A percentile compares a stretch with the other conserved stretches of the same genome.
Evolutionary conservation across 768 basidiomycete genomes (phyloP).

Genomic region (Lentinula sp.): DNA sequence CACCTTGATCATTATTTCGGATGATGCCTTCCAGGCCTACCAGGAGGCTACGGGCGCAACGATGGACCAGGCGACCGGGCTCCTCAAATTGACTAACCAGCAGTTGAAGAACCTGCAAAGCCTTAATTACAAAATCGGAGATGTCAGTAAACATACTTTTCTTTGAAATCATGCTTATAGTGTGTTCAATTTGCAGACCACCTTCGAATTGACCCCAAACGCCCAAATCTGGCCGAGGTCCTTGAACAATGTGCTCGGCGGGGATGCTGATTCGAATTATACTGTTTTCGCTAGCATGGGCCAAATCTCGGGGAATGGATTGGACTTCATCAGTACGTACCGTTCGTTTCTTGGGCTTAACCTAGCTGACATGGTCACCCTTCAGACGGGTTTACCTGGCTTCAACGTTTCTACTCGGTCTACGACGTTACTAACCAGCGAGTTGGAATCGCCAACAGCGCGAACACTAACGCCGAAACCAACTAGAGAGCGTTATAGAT

Average conservation of each 20-base stretch:
- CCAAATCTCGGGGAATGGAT: slow-evolving; percentile 22
- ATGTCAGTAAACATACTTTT: slow-evolving; percentile 20
- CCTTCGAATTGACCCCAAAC: slow-evolving; percentile 35
- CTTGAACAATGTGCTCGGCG: slow-evolving; percentile 27
- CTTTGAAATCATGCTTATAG: neutral
- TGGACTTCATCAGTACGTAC: slow-evolving; percentile 41
- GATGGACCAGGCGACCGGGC: slow-evolving; percentile 21
- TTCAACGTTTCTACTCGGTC: slow-evolving; percentile 62
- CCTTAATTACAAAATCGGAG: slow-evolving; percentile 49
- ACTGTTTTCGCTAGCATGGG: slow-evolving; percentile 34
- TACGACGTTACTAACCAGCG: slow-evolving; percentile 51
- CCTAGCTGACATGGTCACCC: neutral
- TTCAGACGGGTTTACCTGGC: slow-evolving; percentile 39
- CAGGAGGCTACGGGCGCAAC: slow-evolving; percentile 31
- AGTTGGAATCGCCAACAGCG: slow-evolving; percentile 51
- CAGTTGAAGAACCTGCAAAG: slow-evolving; percentile 49
- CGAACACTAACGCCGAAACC: slow-evolving; percentile 39
- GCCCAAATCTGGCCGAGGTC: slow-evolving; percentile 32
- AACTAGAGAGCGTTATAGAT: slow-evolving; percentile 17
- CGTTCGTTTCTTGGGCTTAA: neutral
- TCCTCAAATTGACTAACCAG: slow-evolving; percentile 43
- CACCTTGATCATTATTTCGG: slow-evolving; percentile 44
- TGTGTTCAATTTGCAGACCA: slow-evolving; percentile 9
- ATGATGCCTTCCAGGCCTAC: slow-evolving; percentile 41
- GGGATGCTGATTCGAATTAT: slow-evolving; percentile 22